Base-by-base conservation (phyloP, 306 rosid genomes). In the Lotus japonicus region DNA sequence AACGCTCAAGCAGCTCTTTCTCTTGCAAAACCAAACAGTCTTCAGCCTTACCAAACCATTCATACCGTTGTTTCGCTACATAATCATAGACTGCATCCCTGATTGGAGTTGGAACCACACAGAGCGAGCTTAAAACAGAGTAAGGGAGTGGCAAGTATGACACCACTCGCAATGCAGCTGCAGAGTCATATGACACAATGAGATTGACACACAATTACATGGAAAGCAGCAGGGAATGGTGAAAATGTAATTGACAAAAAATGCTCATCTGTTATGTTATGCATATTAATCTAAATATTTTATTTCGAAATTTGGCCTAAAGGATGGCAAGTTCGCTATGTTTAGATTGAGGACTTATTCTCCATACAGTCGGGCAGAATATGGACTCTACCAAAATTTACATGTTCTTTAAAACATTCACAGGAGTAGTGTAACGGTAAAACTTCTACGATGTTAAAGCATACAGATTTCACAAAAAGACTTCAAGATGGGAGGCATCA, bases 81-180 rank as follows among this genome's bases (percentile, higher is more conserved):
- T 69, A 68, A 75, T 88, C 97, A 52, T 86, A 91, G 53, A 82
- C 73, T 10, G 74, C 49, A 51, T 86, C 96, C 71, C 94, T 86
- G 12, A 88, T 16, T 16, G 96, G 96, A 74, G 84, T 69, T 15
- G 96, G 91, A 60, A 88, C 56, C 58, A 87, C 71, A 78, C 71
- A 67, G 19, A 88, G 58, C 2, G 68, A 10, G 69, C 88, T 88
- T 45, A 87, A 58, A 26, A 91, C 81, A 41, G 89, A 88, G 87
- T 82, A 85, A 50, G 94, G 97, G 17, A 57, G 77, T 1, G 97
- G 97, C 83, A 91, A 65, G 83, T 86, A 83, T 5, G 97, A 88
- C 61, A 83, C 21, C 4, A 88, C 96, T 68, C 64, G 82, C 76
- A 91, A 77, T 17, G 91, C 94, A 83, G 91, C 96, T 86, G 89